Evolutionary conservation across 805 yeast species (phyloP), one percentile per base, ranked within the genome.

Genomic region (Diddensiella santjacobensis): DNA sequence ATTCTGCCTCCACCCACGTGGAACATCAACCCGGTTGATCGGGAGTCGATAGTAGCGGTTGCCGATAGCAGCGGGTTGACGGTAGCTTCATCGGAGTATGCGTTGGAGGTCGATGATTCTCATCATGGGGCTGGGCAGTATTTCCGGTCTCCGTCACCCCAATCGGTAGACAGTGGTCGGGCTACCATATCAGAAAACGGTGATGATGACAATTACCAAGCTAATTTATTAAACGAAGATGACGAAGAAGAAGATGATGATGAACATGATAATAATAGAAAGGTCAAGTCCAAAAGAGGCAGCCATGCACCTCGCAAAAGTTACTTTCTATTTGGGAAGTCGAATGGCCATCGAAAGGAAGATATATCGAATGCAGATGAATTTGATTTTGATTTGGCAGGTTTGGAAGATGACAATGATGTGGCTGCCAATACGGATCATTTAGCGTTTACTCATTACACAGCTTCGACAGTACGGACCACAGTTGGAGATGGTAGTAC

Each of bases 151-250:
- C 37, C 44, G n/a, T 53, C 56, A 4, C 58, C 58, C 8, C 44
- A 54, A n/a, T 52, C 56, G 2, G 41, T 57, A n/a, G 60, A 58
- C 22, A 55, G 63, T 17, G 67, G 62, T 39, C 48, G 56, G 6
- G 67, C 67, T 3, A 63, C 68, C 6, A 48, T 63, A 13, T 57
- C 56, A 52, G 52, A 56, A 39, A 17, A n/a, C 15, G 58, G 53
- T 22, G 65, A 62, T 31, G 58, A 53, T 18, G 64, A 60, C 31
- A 64, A 61, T 33, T 56, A 58, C 26, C 55, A 54, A 39, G 40
- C 44, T n/a, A 50, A 51, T 4, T 26, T 50, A 6, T 45, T 22
- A 22, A 45, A 36, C 18, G 49, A 47, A 22, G 48, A 47, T 10
- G 38, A n/a, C 15, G 45, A 38, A 13, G 41, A 36, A 3, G 24